Evolutionary conservation across 139 green algal genomes (phyloP).

Genomic region (Raphidocelis subcapitata): DNA sequence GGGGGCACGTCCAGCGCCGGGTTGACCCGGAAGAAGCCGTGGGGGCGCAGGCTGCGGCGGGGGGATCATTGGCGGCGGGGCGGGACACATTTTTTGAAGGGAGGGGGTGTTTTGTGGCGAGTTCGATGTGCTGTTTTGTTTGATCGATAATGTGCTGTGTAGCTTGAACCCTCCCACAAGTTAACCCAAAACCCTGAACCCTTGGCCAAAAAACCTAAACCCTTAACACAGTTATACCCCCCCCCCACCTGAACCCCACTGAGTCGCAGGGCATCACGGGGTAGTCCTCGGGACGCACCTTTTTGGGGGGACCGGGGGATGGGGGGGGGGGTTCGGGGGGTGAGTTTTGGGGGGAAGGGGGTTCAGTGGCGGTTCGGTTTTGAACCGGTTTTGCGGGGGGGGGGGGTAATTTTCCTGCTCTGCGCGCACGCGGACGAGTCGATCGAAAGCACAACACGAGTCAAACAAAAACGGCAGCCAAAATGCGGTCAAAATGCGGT

Average conservation of each 20-base stretch:
- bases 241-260: slow-evolving; percentile 41
- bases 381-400: too few relatives aligned
- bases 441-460: too few relatives aligned
- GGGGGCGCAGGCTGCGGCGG: slow-evolving; percentile 26
- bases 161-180: slow-evolving; percentile 2
- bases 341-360: too few relatives aligned
- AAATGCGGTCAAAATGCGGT: background rate
- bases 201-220: background rate
- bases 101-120: too few relatives aligned
- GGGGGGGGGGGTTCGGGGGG: too few relatives aligned
- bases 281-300: slow-evolving; percentile 53
- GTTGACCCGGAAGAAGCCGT: slow-evolving; percentile 70
- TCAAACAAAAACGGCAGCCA: background rate
- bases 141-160: too few relatives aligned
- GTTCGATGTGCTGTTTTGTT: too few relatives aligned
- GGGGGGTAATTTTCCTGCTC: too few relatives aligned
- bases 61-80: slow-evolving; percentile 48
- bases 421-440: too few relatives aligned
- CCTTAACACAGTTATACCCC: background rate
- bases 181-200: background rate
- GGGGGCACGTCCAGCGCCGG: slow-evolving; percentile 73
- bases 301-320: background rate
- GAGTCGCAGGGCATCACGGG: slow-evolving; percentile 78
- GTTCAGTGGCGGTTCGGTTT: too few relatives aligned
- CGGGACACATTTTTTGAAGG: too few relatives aligned